phyloP scores from a whole-genome alignment of 176 grass and related monocot genomes.

The Oryza officinalis region DNA sequence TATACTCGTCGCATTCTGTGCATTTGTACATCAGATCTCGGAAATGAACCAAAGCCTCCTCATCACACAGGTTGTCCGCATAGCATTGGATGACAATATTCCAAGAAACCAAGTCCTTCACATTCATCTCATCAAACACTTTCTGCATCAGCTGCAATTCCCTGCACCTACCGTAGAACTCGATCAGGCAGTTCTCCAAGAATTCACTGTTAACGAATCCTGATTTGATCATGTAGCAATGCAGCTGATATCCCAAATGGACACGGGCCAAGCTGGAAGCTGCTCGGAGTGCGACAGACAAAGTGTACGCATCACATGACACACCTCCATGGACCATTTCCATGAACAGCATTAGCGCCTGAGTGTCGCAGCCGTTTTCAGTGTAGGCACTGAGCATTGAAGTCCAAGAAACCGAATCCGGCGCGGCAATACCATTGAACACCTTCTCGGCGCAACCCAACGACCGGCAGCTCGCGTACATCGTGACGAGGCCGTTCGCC shows the following conservation, averaged over 20 bases:
- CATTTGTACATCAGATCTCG: constrained; percentile 46
- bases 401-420: constrained; percentile 70
- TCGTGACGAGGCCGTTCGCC: constrained; percentile 60
- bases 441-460: constrained; percentile 51
- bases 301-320: constrained; percentile 46
- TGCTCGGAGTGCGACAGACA: constrained; percentile 56
- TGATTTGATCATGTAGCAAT: constrained; percentile 57
- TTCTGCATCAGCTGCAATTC: constrained; percentile 49
- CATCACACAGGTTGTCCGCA: constrained; percentile 36
- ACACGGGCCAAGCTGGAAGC: constrained; percentile 42
- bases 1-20: constrained; percentile 50
- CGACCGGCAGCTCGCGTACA: constrained; percentile 59
- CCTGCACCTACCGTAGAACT: constrained; percentile 52
- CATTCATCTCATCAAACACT: constrained; percentile 47
- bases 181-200: constrained; percentile 58
- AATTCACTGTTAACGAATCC: constrained; percentile 42
- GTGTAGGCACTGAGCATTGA: constrained; percentile 67
- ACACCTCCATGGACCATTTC: constrained; percentile 40
- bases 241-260: constrained; percentile 52
- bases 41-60: constrained; percentile 53
- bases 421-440: constrained; percentile 37
- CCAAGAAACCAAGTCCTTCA: constrained; percentile 65
- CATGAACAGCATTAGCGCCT: constrained; percentile 54
- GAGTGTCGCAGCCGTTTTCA: constrained; percentile 44
- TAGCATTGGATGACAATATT: constrained; percentile 64